Conservation (phyloP, 768 basidiomycete genomes). For the Russula emetica region DNA sequence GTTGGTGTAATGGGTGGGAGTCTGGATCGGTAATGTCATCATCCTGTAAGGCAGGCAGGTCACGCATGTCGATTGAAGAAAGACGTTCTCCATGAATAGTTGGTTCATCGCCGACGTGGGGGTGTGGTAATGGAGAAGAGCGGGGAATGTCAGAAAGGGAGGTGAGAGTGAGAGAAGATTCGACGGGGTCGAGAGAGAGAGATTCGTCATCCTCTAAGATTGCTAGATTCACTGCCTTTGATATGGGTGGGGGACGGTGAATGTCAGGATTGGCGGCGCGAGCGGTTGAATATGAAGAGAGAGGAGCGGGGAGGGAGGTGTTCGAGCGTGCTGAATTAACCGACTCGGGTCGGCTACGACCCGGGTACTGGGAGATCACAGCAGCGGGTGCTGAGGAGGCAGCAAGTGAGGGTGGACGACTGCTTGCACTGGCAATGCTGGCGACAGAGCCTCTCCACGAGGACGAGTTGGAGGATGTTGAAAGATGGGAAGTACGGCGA, state of each 20-base stretch:
- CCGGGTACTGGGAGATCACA: neutral
- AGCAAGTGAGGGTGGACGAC: conserved; percentile 24
- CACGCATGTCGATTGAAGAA: conserved; percentile 34
- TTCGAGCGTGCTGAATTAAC: conserved; percentile 31
- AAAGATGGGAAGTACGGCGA: conserved; percentile 36
- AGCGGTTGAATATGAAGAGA: neutral
- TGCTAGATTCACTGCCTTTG: conserved; percentile 30
- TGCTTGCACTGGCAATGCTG: conserved; percentile 30
- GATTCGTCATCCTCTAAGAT: conserved; percentile 35
- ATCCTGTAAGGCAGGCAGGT: conserved; percentile 33
- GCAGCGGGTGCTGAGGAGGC: conserved; percentile 28
- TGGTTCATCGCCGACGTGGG: conserved; percentile 8
- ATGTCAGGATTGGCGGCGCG: conserved; percentile 8
- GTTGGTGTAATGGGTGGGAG: conserved; percentile 7
- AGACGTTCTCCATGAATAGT: conserved; percentile 30
- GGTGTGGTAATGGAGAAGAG: conserved; percentile 23
- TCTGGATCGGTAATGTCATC: conserved; percentile 29
- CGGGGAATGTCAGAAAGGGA: conserved; percentile 33
- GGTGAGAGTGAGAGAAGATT: conserved; percentile 26
- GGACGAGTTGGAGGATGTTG: conserved; percentile 29
- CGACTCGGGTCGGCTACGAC: conserved; percentile 27
- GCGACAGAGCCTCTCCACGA: conserved; percentile 32
- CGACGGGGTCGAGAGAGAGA: conserved; percentile 4
- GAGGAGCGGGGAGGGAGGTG: conserved; percentile 30
- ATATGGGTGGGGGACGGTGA: conserved; percentile 16